A percentile compares a stretch with the other conserved stretches of the same genome.
Conservation (phyloP, 192 early-diverging fungal species). For the Dissophora globulifera region DNA sequence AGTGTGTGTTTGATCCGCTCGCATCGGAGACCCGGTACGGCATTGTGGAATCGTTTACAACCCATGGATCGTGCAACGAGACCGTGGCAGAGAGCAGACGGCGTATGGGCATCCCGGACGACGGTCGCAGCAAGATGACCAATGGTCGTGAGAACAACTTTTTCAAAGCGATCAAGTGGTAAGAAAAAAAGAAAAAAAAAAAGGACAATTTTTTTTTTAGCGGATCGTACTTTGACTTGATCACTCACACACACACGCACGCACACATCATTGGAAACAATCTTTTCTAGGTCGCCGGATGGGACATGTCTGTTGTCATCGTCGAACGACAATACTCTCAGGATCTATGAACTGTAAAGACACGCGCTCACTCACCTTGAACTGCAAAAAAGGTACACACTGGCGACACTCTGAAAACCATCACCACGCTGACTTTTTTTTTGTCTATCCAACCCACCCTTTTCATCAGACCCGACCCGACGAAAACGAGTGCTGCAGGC, state of each 20-base stretch:
- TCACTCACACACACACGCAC: no score
- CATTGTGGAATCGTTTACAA: conserved; percentile 26
- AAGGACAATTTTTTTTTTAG: no score
- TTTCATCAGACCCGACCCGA: background rate
- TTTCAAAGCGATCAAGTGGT: conserved; percentile 73
- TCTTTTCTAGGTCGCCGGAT: conserved; percentile 72
- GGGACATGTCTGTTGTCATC: conserved; percentile 70
- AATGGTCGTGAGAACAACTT: conserved; percentile 64
- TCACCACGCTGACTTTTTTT: background rate
- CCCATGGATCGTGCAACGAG: conserved; percentile 21
- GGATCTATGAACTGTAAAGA: conserved; percentile 67
- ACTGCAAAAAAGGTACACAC: background rate
- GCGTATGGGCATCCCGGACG: conserved; percentile 23
- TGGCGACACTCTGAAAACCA: background rate
- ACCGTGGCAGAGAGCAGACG: conserved; percentile 41
- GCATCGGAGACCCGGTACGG: background rate
- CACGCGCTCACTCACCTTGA: background rate
- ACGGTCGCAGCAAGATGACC: conserved; percentile 24
- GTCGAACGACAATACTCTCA: conserved; percentile 68
- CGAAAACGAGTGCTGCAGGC: no score
- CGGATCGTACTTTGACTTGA: no score
- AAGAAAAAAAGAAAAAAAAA: no score
- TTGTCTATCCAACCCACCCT: background rate
- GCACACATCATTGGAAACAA: no score
- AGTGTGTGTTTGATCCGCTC: conserved; percentile 16